phyloP scores from a whole-genome alignment of 768 basidiomycete genomes.

The Lactarius evosmus region DNA sequence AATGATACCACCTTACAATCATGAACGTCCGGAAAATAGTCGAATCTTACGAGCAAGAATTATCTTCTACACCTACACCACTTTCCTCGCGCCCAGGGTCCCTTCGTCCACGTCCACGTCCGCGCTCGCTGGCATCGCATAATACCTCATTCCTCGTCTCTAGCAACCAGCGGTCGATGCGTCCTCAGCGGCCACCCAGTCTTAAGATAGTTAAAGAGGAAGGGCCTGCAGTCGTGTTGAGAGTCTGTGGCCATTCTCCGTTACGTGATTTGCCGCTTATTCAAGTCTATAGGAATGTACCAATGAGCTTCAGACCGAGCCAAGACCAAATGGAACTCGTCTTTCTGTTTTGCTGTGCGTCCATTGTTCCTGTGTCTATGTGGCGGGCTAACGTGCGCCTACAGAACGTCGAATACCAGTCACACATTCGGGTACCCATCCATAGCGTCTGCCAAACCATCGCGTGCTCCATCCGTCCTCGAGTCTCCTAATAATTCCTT shows the following conservation, averaged over 20 bases:
- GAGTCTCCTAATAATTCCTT: not conserved
- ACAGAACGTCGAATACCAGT: slow-evolving; percentile 9
- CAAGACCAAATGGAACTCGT: not conserved
- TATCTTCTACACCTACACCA: not conserved
- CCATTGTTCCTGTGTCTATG: not conserved
- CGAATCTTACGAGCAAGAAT: slow-evolving; percentile 20
- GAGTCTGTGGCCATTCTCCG: slow-evolving; percentile 1
- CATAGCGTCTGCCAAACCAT: slow-evolving; percentile 7
- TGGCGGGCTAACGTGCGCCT: not conserved
- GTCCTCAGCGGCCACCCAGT: slow-evolving; percentile 8
- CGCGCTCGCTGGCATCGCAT: not conserved
- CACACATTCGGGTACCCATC: not conserved
- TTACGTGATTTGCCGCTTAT: not conserved
- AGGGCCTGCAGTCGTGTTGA: slow-evolving; percentile 4
- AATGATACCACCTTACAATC: slow-evolving; percentile 8
- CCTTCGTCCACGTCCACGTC: not conserved
- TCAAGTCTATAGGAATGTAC: slow-evolving; percentile 6
- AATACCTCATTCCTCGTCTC: not conserved
- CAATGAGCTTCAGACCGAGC: slow-evolving; percentile 11
- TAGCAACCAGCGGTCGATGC: slow-evolving; percentile 4
- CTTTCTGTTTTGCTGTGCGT: slow-evolving; percentile 19
- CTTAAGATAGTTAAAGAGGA: slow-evolving; percentile 18
- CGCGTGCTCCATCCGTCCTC: not conserved
- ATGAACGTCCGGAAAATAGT: slow-evolving; percentile 23
- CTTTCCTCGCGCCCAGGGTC: not conserved